Percentiles rank a stretch among this genome's conserved stretches.
phyloP scores from a whole-genome alignment of 2,329 filamentous ascomycete species.

The Paracoccidioides brasiliensis region DNA sequence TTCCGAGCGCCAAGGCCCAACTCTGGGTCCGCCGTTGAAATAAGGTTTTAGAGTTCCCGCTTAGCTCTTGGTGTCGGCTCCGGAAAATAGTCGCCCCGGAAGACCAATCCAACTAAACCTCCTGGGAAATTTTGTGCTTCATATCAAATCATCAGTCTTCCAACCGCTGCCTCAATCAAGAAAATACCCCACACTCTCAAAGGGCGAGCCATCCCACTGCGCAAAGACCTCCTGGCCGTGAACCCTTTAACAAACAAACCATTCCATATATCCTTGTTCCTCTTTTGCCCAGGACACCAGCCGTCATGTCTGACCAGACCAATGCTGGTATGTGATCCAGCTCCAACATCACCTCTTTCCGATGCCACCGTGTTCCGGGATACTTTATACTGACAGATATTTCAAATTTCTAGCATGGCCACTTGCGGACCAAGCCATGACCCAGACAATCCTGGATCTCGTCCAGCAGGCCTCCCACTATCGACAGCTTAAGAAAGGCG shows the following conservation, averaged over 20 bases:
- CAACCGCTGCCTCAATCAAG: neutral
- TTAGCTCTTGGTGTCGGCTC: too few relatives aligned
- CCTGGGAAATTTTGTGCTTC: neutral
- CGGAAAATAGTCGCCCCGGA: too few relatives aligned
- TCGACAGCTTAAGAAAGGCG: slow-evolving; percentile 75
- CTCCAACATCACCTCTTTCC: neutral
- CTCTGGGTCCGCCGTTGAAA: too few relatives aligned
- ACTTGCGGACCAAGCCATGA: slow-evolving; percentile 57
- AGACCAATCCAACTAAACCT: neutral
- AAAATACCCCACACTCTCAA: neutral
- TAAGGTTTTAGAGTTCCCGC: too few relatives aligned
- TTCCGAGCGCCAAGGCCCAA: too few relatives aligned
- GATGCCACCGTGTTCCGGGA: neutral
- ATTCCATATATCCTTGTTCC: neutral
- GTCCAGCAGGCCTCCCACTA: slow-evolving; percentile 54
- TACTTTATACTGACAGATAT: slow-evolving; percentile 2
- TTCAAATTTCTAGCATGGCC: slow-evolving; percentile 45
- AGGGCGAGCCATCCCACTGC: neutral
- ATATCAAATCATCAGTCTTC: neutral
- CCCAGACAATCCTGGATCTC: slow-evolving; percentile 71
- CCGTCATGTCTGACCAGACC: slow-evolving; percentile 1
- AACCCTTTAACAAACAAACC: neutral
- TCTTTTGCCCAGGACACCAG: neutral
- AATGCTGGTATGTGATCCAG: neutral
- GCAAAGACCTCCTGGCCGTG: neutral